These are phyloP conservation scores for Fusarium penzigii DNA, from an alignment of 2,329 filamentous ascomycete genomes.

Conservation along the genomic window DNA sequence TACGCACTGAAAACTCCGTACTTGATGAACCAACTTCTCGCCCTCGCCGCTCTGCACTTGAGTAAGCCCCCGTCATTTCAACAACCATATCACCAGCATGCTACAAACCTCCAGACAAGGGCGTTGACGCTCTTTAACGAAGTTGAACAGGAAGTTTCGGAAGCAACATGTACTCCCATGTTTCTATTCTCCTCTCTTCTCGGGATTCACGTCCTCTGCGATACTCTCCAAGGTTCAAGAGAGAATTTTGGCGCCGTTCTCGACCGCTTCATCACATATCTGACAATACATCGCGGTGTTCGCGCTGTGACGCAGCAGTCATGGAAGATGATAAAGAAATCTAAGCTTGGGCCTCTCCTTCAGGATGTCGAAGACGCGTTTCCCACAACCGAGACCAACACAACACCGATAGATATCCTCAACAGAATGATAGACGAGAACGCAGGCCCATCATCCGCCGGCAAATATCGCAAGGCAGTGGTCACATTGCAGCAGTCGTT, in stretches of 20 bases:
- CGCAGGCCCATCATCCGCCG: too few species aligned
- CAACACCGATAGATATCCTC: not conserved
- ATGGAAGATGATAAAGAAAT: constrained; percentile 17
- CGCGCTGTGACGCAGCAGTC: constrained; percentile 31
- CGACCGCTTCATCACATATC: constrained; percentile 32
- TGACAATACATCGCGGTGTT: constrained; percentile 38
- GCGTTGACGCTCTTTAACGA: constrained; percentile 33
- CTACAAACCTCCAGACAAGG: constrained; percentile 38
- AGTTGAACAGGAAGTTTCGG: constrained; percentile 12
- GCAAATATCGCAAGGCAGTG: too few species aligned
- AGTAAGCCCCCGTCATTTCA: constrained; percentile 24
- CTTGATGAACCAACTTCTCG: constrained; percentile 33
- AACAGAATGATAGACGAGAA: not conserved
- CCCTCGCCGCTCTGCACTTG: constrained; percentile 39
- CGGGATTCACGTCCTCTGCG: constrained; percentile 45
- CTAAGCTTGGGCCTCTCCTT: not conserved
- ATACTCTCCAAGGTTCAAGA: constrained; percentile 35
- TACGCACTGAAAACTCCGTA: not conserved
- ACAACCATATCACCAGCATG: constrained; percentile 31
- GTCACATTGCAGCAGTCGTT: too few species aligned
- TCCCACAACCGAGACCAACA: not conserved
- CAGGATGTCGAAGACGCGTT: not conserved
- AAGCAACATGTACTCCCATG: constrained; percentile 31
- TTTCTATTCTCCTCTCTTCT: constrained; percentile 39
- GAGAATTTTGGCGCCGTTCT: constrained; percentile 33